These are phyloP conservation scores for Musa troglodytarum DNA, from an alignment of 176 grass and related monocot genomes.

Conservation along the genomic window DNA sequence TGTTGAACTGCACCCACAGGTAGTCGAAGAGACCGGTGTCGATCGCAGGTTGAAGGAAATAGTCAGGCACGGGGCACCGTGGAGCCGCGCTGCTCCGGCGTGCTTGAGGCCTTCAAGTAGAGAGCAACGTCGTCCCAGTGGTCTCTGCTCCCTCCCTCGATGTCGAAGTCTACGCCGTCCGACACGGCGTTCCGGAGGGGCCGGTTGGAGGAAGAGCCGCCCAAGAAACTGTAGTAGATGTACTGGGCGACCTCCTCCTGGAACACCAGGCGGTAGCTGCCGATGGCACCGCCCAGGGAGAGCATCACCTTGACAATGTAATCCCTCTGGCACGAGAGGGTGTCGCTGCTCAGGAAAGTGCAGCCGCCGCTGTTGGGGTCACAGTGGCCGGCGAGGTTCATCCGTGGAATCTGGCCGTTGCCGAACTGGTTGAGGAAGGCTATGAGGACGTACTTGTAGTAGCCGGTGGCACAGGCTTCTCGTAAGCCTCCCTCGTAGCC, in stretches of 20 bases:
- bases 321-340: too few relatives aligned
- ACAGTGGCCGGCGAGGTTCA: too few relatives aligned
- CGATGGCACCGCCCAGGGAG: slow-evolving; percentile 36
- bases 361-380: too few relatives aligned
- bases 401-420: not conserved
- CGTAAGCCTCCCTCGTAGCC: slow-evolving; percentile 44
- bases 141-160: slow-evolving; percentile 25
- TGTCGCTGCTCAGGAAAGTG: too few relatives aligned
- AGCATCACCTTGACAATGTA: slow-evolving; percentile 34
- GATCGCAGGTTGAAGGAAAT: slow-evolving; percentile 28
- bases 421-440: slow-evolving; percentile 24
- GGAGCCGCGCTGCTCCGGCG: slow-evolving; percentile 26
- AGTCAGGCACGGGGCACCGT: slow-evolving; percentile 47
- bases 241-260: slow-evolving; percentile 47
- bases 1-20: slow-evolving; percentile 92
- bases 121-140: slow-evolving; percentile 43
- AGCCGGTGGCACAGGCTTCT: slow-evolving; percentile 40
- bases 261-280: slow-evolving; percentile 36
- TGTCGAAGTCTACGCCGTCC: slow-evolving; percentile 69
- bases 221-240: slow-evolving; percentile 60
- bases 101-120: slow-evolving; percentile 18
- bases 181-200: slow-evolving; percentile 51
- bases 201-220: slow-evolving; percentile 20
- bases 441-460: slow-evolving; percentile 51
- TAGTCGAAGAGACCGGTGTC: slow-evolving; percentile 61